A percentile compares a stretch with the other conserved stretches of the same genome.
Conservation (phyloP, 805 yeast genomes). For the Candida palmyrensis region DNA sequence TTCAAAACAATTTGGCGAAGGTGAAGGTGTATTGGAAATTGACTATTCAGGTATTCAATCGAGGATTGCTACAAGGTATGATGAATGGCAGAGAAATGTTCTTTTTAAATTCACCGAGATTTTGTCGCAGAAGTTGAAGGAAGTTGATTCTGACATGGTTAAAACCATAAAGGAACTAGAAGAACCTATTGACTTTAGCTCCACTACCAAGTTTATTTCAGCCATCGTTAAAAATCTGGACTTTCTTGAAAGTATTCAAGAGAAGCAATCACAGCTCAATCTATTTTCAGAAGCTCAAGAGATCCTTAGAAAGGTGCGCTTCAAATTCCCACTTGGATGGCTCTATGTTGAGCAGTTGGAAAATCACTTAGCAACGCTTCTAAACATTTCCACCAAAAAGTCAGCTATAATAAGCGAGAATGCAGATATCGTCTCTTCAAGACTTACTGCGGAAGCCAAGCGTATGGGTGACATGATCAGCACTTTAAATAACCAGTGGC, state of each 20-base stretch:
- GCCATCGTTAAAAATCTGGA: slow-evolving; percentile 24
- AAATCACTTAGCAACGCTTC: slow-evolving; percentile 38
- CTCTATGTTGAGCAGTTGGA: slow-evolving; percentile 59
- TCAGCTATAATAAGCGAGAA: slow-evolving; percentile 35
- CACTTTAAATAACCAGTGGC: slow-evolving; percentile 43
- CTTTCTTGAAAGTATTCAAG: slow-evolving; percentile 4
- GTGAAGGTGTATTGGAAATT: slow-evolving; percentile 21
- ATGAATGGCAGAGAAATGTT: slow-evolving; percentile 50
- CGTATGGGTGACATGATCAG: slow-evolving; percentile 27
- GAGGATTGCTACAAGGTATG: slow-evolving; percentile 49
- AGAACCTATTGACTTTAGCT: slow-evolving; percentile 7
- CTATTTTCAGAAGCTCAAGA: slow-evolving; percentile 24
- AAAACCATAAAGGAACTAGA: slow-evolving; percentile 19
- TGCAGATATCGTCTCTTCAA: slow-evolving; percentile 35
- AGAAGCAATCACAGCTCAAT: slow-evolving; percentile 14
- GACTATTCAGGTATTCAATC: slow-evolving; percentile 51
- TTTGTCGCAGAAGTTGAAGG: slow-evolving; percentile 24
- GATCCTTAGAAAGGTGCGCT: slow-evolving; percentile 38
- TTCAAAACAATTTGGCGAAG: slow-evolving; percentile 31
- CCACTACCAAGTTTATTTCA: slow-evolving; percentile 31
- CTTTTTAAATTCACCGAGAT: slow-evolving; percentile 34
- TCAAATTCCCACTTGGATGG: slow-evolving; percentile 50
- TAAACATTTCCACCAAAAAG: slow-evolving; percentile 32
- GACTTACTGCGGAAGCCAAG: slow-evolving; percentile 34
- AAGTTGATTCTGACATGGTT: slow-evolving; percentile 24